Conservation (phyloP, 495 filamentous ascomycete genomes). For the Annulohypoxylon nitens region DNA sequence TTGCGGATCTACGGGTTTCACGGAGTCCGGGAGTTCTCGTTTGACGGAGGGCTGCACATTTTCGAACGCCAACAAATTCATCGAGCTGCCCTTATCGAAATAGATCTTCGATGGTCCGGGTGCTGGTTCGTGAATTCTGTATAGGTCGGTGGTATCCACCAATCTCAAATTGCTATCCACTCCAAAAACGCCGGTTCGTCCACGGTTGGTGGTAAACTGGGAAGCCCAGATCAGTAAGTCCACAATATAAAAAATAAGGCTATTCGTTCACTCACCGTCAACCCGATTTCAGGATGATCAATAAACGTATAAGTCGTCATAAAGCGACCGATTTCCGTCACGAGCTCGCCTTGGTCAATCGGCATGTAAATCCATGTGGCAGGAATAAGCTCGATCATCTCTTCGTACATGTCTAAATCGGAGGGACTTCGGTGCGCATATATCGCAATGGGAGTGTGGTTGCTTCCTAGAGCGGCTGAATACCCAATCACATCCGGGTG, state of each 20-base stretch:
- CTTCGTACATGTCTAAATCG: background rate
- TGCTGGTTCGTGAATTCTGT: background rate
- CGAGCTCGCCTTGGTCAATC: constrained; percentile 3
- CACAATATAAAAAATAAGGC: background rate
- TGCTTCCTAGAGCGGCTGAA: background rate
- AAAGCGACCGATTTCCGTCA: background rate
- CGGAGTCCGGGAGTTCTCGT: background rate
- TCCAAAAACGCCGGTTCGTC: constrained; percentile 3
- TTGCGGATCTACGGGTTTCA: background rate
- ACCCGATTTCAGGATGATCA: background rate
- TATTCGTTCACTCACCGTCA: background rate
- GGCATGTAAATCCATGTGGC: constrained; percentile 7
- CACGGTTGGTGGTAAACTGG: constrained; percentile 9
- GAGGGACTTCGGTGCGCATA: background rate
- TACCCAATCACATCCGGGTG: background rate
- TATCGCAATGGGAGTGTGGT: background rate
- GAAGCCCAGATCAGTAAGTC: background rate
- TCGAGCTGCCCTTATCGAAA: background rate
- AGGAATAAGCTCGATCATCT: background rate
- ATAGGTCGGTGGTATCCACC: background rate
- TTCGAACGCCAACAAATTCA: background rate
- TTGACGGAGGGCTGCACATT: background rate
- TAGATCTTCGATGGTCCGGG: background rate
- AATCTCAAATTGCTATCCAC: background rate
- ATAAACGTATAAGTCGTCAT: no score